Conservation (phyloP, 768 basidiomycete genomes). For the Fomitopsis pulvina region DNA sequence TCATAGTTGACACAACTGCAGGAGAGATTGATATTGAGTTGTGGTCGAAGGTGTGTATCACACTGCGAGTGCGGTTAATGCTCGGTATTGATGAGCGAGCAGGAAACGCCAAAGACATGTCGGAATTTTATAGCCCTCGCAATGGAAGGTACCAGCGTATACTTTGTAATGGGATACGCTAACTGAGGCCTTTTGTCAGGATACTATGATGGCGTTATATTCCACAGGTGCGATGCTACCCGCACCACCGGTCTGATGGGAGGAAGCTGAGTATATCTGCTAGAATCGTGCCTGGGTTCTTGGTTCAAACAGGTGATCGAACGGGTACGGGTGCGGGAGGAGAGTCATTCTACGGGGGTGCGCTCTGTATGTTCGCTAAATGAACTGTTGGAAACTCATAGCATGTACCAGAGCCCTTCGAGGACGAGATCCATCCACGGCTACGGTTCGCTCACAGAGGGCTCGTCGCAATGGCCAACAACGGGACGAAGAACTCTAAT, state of each 20-base stretch:
- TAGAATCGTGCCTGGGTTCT: slow-evolving; percentile 84
- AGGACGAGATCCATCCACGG: slow-evolving; percentile 91
- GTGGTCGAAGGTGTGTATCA: slow-evolving; percentile 71
- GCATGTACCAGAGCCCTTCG: slow-evolving; percentile 67
- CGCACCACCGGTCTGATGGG: not conserved
- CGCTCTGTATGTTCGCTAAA: slow-evolving; percentile 10
- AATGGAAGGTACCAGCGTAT: slow-evolving; percentile 88
- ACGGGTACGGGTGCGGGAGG: slow-evolving; percentile 90
- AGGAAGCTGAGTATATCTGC: not conserved
- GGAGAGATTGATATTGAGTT: slow-evolving; percentile 88
- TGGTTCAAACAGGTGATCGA: slow-evolving; percentile 92
- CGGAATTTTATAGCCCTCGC: slow-evolving; percentile 85
- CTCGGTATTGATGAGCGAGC: not conserved
- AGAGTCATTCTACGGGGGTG: slow-evolving; percentile 92
- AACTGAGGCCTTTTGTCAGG: slow-evolving; percentile 41
- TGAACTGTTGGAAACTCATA: too few species aligned
- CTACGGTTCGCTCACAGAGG: slow-evolving; percentile 88
- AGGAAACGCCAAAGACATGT: slow-evolving; percentile 94
- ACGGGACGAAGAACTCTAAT: slow-evolving; percentile 80
- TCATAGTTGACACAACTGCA: slow-evolving; percentile 82
- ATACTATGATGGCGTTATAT: slow-evolving; percentile 94
- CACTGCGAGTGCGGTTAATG: not conserved
- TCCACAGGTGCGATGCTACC: slow-evolving; percentile 60
- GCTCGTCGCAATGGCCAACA: slow-evolving; percentile 91
- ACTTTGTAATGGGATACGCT: too few species aligned